Evolutionary conservation across 176 grass and related monocot species (phyloP).

Genomic region (Phoenix dactylifera): DNA sequence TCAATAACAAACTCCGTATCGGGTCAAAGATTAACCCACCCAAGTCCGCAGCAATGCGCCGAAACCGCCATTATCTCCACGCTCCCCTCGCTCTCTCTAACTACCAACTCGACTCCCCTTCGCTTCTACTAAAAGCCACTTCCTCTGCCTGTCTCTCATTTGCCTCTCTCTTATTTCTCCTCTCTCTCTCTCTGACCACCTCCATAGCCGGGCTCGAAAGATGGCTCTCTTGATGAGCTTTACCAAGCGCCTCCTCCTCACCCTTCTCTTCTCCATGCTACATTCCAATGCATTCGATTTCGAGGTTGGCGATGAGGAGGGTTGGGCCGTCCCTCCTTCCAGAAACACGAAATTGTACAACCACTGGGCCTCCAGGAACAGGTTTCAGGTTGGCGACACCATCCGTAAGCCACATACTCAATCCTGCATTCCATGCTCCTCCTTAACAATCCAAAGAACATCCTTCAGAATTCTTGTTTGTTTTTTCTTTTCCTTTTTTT

Average conservation of each 20-base stretch:
- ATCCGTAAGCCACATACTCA: constrained; percentile 32
- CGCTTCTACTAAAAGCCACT: background rate
- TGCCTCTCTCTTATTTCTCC: background rate
- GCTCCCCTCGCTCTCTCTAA: background rate
- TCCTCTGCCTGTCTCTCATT: constrained; percentile 11
- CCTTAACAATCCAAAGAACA: too few relatives aligned
- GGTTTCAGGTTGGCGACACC: constrained; percentile 69
- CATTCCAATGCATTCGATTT: constrained; percentile 26
- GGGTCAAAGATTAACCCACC: background rate
- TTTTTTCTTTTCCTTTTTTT: background rate
- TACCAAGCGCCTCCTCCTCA: background rate
- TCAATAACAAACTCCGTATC: background rate
- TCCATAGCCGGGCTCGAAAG: background rate
- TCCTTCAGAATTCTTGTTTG: background rate
- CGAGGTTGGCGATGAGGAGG: constrained; percentile 55
- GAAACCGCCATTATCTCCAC: constrained; percentile 5
- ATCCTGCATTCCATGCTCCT: too few relatives aligned
- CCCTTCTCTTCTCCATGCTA: background rate
- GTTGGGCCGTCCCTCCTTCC: constrained; percentile 46
- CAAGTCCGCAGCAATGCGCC: background rate
- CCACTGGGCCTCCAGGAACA: constrained; percentile 72
- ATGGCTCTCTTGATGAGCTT: background rate
- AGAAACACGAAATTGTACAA: constrained; percentile 33
- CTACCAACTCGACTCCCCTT: background rate
- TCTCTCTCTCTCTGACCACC: background rate